phyloP scores from a whole-genome alignment of 129 eudicot species.

The Flaveria linearis region DNA sequence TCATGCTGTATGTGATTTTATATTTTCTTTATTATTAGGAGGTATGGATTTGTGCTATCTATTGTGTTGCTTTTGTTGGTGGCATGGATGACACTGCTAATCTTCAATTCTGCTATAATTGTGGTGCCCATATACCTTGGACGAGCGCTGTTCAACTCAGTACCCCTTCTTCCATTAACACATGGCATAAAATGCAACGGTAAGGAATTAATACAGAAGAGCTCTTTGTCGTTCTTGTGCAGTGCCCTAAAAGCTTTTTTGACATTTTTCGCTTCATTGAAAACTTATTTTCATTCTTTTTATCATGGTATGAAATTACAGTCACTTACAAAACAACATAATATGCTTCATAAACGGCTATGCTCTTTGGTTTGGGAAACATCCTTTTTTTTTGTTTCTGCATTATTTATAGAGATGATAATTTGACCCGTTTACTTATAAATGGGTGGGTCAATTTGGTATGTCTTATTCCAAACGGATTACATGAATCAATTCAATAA shows the following conservation, averaged over 20 bases:
- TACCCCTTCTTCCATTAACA: conserved; percentile 17
- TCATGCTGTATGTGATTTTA: not conserved
- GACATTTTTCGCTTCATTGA: not conserved
- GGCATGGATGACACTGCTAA: conserved; percentile 23
- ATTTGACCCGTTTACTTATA: not conserved
- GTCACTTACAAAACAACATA: not conserved
- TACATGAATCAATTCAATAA: not conserved
- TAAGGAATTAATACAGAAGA: conserved; percentile 5
- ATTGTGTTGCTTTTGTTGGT: conserved; percentile 19
- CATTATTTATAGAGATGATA: not conserved
- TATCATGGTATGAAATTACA: not conserved
- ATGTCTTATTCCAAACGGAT: not conserved
- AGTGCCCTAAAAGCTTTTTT: conserved; percentile 13
- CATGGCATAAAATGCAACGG: conserved; percentile 25
- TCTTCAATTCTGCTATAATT: conserved; percentile 21
- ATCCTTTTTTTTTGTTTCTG: not conserved
- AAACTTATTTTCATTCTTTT: not conserved
- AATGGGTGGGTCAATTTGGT: not conserved
- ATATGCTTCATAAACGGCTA: not conserved
- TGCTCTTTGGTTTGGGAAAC: not conserved
- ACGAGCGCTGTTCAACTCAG: conserved; percentile 14
- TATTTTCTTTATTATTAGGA: not conserved
- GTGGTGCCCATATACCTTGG: conserved; percentile 20
- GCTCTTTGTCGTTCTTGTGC: not conserved
- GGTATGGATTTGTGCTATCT: conserved; percentile 18